A percentile compares a stretch with the other conserved stretches of the same genome.
Evolutionary conservation across 495 filamentous ascomycete genomes (phyloP).

Genomic region (Thermochaetoides thermophila): DNA sequence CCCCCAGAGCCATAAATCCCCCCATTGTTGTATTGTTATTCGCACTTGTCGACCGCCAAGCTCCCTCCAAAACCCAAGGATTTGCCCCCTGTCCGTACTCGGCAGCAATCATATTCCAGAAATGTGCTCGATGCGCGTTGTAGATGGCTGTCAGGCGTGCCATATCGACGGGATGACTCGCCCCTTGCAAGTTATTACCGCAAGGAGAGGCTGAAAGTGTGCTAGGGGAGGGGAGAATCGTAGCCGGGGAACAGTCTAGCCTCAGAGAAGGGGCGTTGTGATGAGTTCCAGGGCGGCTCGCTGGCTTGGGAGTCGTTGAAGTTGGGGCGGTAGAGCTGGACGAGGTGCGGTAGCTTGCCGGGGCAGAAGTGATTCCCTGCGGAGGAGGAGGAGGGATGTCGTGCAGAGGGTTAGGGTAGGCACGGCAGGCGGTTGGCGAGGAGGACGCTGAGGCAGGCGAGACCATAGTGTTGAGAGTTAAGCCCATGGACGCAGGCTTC

Average conservation of each 20-base stretch:
- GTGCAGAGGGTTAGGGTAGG: slow-evolving; percentile 20
- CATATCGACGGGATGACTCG: slow-evolving; percentile 42
- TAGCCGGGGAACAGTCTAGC: slow-evolving; percentile 36
- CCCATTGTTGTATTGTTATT: too few species aligned
- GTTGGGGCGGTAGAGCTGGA: slow-evolving; percentile 13
- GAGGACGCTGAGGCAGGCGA: slow-evolving; percentile 8
- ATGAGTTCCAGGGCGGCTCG: not conserved
- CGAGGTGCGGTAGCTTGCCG: slow-evolving; percentile 19
- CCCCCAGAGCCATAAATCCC: too few species aligned
- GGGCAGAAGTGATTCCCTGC: slow-evolving; percentile 13
- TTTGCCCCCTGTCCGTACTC: slow-evolving; percentile 53
- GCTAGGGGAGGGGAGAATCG: slow-evolving; percentile 23
- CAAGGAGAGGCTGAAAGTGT: slow-evolving; percentile 9
- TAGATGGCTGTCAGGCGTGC: slow-evolving; percentile 54
- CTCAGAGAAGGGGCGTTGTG: slow-evolving; percentile 23
- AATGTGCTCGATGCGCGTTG: slow-evolving; percentile 49
- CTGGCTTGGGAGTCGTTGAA: slow-evolving; percentile 12
- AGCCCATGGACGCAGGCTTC: slow-evolving; percentile 38
- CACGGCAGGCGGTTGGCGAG: slow-evolving; percentile 20
- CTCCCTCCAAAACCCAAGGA: slow-evolving; percentile 49
- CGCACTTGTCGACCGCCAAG: too few species aligned
- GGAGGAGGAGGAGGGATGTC: slow-evolving; percentile 21
- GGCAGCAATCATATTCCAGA: slow-evolving; percentile 56
- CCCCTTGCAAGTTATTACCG: slow-evolving; percentile 3
- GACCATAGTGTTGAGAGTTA: slow-evolving; percentile 18